These are phyloP conservation scores for Cryptomeria japonica DNA, from an alignment of 75 land plant species.

Conservation along the genomic window DNA sequence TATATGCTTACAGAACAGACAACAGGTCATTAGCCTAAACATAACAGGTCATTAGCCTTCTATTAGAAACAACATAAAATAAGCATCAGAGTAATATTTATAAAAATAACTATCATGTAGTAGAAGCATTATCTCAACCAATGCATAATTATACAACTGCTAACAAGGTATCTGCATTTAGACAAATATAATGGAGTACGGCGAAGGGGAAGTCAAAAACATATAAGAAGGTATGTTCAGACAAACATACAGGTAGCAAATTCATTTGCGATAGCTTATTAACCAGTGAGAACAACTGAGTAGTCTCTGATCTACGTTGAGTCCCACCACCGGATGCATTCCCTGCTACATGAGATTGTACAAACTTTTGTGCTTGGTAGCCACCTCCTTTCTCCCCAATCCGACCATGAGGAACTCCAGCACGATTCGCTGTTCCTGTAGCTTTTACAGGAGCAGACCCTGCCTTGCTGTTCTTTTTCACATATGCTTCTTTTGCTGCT, in stretches of 20 bases:
- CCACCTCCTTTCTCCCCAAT: slow-evolving; percentile 33
- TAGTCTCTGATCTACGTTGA: slow-evolving; percentile 74
- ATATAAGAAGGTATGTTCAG: not conserved
- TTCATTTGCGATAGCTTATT: slow-evolving; percentile 80
- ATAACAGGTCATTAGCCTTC: no score
- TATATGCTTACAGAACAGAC: not conserved
- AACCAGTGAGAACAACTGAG: slow-evolving; percentile 75
- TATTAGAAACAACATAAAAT: not conserved
- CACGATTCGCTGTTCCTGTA: slow-evolving; percentile 25
- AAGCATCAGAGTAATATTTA: not conserved
- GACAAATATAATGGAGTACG: not conserved
- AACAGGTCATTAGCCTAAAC: no score
- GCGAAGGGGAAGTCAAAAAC: not conserved
- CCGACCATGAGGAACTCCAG: slow-evolving; percentile 29
- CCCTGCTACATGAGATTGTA: slow-evolving; percentile 28
- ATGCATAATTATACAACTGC: not conserved
- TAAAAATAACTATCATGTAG: not conserved
- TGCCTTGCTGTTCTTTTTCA: slow-evolving; percentile 48
- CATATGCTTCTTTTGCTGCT: slow-evolving; percentile 79
- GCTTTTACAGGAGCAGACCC: slow-evolving; percentile 36
- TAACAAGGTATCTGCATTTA: not conserved
- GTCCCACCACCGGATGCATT: slow-evolving; percentile 30
- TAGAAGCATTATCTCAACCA: not conserved
- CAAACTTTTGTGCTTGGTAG: slow-evolving; percentile 43
- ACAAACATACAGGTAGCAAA: slow-evolving; percentile 79